Base-by-base conservation (phyloP, 1,139 yeast species). In the Taphrina communis region DNA sequence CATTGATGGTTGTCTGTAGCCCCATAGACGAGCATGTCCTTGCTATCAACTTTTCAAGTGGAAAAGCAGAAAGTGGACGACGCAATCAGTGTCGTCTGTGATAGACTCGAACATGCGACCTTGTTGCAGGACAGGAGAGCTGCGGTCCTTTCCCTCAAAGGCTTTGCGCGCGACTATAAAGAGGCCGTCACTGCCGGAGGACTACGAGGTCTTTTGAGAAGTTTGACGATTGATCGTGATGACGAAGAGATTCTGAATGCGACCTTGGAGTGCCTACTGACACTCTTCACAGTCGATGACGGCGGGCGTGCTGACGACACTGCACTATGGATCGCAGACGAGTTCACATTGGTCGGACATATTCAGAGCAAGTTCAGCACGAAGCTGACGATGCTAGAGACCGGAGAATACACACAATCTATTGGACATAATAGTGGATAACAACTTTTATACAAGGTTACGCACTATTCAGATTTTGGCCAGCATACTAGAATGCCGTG, bases 281-380 rank as follows among this genome's bases (percentile, higher is more conserved):
- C 93, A 57, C 80, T 95, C 66, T 90, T 94, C 73, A 83, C 94
- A 73, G 86, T 87, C 42, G 87, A 84, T 72, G 83, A 71, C 25
- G 70, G 69, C 5, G 72, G 76, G 8, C 76, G 79, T 41, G 84
- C 86, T 17, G 97, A 94, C 75, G 97, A 91, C 75, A 90, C 95
- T 73, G 90, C 97, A 0, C 80, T 92, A 71, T 93, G 97, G 97
- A 89, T 95, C 53, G 92, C 98, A 0, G 99, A 95, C 78, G 98
- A 92, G 73, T 82, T 95, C 74, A 89, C 94, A 1, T 95, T 90
- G 75, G 84, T 74, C 68, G 17, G 74, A 8, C 12, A 3, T 44
- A 8, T 44, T 14, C 48, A 6, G 19, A 12, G 19, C 19, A 1
- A 12, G 19, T n/a, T 7, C 48, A 44, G 19, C 19, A n/a, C 19